Percentiles rank a stretch among this genome's conserved stretches.
phyloP scores from a whole-genome alignment of 2,329 filamentous ascomycete genomes.

The Pseudocercospora fijiensis region DNA sequence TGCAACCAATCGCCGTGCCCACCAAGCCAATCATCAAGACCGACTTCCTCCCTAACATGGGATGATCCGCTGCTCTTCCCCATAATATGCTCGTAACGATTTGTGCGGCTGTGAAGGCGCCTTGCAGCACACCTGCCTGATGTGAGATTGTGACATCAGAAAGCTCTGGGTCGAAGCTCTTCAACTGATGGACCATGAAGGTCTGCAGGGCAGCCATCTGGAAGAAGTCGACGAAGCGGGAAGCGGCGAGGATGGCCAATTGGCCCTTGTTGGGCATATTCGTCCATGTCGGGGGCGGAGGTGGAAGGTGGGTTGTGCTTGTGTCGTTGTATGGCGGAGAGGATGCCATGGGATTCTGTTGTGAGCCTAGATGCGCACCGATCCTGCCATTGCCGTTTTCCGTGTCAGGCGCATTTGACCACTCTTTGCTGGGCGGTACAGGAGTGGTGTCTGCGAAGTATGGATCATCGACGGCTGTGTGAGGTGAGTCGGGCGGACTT shows the following conservation, averaged over 20 bases:
- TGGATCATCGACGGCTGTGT: constrained; percentile 15
- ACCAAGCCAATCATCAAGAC: constrained; percentile 44
- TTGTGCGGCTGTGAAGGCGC: constrained; percentile 45
- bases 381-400: constrained; percentile 19
- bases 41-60: constrained; percentile 47
- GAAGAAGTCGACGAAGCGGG: constrained; percentile 48
- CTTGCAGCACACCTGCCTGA: constrained; percentile 45
- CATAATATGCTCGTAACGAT: constrained; percentile 46
- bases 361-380: neutral
- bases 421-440: constrained; percentile 11
- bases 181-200: constrained; percentile 47
- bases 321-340: constrained; percentile 20
- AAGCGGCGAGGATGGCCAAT: constrained; percentile 42
- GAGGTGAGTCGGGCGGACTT: constrained; percentile 8
- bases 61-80: constrained; percentile 44
- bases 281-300: constrained; percentile 40
- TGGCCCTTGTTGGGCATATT: constrained; percentile 45
- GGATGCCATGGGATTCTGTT: neutral
- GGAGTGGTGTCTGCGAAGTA: constrained; percentile 11
- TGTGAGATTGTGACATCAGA: constrained; percentile 50
- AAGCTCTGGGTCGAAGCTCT: constrained; percentile 44
- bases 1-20: constrained; percentile 42
- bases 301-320: constrained; percentile 20
- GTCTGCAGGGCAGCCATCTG: constrained; percentile 47
- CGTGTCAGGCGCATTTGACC: constrained; percentile 15